These are phyloP conservation scores for Candida golubevii DNA, from an alignment of 805 yeast species.

Conservation along the genomic window DNA sequence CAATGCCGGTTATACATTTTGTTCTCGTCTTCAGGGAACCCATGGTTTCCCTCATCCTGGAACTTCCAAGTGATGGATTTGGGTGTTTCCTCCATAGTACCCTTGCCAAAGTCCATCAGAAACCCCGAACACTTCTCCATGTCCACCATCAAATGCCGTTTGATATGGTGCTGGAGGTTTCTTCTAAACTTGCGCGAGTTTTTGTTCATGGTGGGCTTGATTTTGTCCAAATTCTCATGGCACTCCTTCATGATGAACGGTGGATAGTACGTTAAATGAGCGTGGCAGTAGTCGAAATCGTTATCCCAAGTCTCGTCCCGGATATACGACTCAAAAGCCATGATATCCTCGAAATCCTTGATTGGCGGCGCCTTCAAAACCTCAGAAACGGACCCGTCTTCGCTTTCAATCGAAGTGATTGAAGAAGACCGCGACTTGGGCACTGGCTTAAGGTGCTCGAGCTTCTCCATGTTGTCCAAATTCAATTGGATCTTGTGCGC, in stretches of 20 bases:
- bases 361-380: slow-evolving; percentile 38
- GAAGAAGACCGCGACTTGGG: slow-evolving; percentile 39
- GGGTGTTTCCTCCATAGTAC: slow-evolving; percentile 45
- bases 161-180: slow-evolving; percentile 70
- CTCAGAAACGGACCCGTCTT: slow-evolving; percentile 23
- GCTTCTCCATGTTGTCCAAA: slow-evolving; percentile 34
- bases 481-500: slow-evolving; percentile 23
- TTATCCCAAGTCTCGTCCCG: slow-evolving; percentile 75
- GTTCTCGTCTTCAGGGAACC: slow-evolving; percentile 46
- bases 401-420: slow-evolving; percentile 35
- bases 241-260: slow-evolving; percentile 67
- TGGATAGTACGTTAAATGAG: slow-evolving; percentile 63
- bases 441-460: slow-evolving; percentile 35
- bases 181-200: slow-evolving; percentile 68
- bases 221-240: slow-evolving; percentile 65
- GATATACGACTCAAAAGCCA: slow-evolving; percentile 57
- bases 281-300: slow-evolving; percentile 65
- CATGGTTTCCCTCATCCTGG: slow-evolving; percentile 55
- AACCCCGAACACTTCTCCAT: slow-evolving; percentile 60
- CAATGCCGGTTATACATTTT: slow-evolving; percentile 50
- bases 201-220: slow-evolving; percentile 68
- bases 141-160: slow-evolving; percentile 65
- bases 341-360: slow-evolving; percentile 57
- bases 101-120: slow-evolving; percentile 46
- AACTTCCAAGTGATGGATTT: slow-evolving; percentile 61